These are phyloP conservation scores for Leccinum brunneo-olivaceum DNA, from an alignment of 1,284 basidiomycete species.

Conservation along the genomic window DNA sequence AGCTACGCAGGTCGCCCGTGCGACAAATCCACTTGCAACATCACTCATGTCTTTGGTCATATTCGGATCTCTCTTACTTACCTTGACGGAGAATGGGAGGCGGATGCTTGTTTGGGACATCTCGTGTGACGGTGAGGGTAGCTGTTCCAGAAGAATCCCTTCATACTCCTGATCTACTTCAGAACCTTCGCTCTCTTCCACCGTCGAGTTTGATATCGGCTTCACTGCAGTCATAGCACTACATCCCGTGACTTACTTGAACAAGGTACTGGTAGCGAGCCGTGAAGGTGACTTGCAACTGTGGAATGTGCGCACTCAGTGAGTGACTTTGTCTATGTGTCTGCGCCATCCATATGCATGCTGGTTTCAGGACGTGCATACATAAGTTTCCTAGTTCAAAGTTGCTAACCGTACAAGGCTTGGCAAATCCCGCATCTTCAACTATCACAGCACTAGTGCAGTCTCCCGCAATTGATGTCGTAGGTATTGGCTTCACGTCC, in stretches of 20 bases:
- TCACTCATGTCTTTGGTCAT: constrained; percentile 59
- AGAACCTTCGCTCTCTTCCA: constrained; percentile 30
- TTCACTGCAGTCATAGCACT: constrained; percentile 83
- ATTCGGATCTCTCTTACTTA: constrained; percentile 77
- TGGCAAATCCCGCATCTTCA: constrained; percentile 39
- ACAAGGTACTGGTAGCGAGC: constrained; percentile 89
- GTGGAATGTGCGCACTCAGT: constrained; percentile 92
- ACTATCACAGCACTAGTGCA: constrained; percentile 80
- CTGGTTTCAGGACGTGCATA: constrained; percentile 49
- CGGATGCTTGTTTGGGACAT: constrained; percentile 79
- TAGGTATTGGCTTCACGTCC: constrained; percentile 85
- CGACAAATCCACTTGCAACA: constrained; percentile 59
- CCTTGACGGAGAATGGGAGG: constrained; percentile 76
- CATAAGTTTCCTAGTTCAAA: constrained; percentile 51
- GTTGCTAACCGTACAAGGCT: constrained; percentile 42
- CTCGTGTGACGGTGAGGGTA: constrained; percentile 33
- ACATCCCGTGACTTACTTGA: constrained; percentile 95
- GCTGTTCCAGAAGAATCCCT: background rate
- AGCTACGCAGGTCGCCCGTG: constrained; percentile 36
- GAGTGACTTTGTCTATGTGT: constrained; percentile 26
- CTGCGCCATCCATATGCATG: constrained; percentile 2
- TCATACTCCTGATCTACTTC: constrained; percentile 8
- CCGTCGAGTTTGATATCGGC: constrained; percentile 67
- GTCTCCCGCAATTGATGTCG: constrained; percentile 92
- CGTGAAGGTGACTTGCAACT: constrained; percentile 79